Percentiles rank a stretch among this genome's conserved stretches.
Conservation (phyloP, 208 protist species). For the Leishmania martiniquensis region DNA sequence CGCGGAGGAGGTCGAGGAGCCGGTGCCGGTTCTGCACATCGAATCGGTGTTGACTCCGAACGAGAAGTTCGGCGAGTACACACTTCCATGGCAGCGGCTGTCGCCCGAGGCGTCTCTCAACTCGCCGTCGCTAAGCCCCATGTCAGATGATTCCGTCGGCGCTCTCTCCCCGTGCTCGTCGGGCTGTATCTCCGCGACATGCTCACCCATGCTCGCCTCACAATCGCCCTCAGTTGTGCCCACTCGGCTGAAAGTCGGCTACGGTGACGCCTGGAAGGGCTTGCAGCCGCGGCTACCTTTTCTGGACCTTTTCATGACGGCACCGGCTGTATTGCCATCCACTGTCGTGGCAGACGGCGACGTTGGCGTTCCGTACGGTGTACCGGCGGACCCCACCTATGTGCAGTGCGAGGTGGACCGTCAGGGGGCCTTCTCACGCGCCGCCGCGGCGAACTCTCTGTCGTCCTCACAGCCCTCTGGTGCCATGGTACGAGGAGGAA, state of each 20-base stretch:
- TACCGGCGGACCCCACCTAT: constrained; percentile 30
- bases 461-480: constrained; percentile 24
- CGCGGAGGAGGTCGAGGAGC: constrained; percentile 31
- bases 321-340: constrained; percentile 25
- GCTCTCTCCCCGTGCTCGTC: constrained; percentile 29
- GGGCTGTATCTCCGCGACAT: constrained; percentile 15
- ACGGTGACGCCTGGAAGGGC: constrained; percentile 13
- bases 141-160: constrained; percentile 27
- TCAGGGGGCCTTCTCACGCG: constrained; percentile 12
- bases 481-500: neutral
- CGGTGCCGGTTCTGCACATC: constrained; percentile 21
- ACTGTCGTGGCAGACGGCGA: constrained; percentile 22
- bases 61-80: constrained; percentile 4
- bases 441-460: constrained; percentile 2
- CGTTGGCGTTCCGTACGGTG: constrained; percentile 20
- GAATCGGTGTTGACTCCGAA: constrained; percentile 7
- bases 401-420: constrained; percentile 17
- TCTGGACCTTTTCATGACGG: constrained; percentile 33
- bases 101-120: constrained; percentile 25
- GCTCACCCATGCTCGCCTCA: constrained; percentile 1
- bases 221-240: neutral
- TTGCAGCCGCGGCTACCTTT: constrained; percentile 27
- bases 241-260: neutral
- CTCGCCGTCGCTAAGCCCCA: constrained; percentile 21
- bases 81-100: constrained; percentile 24